These are phyloP conservation scores for Oryza brachyantha DNA, from an alignment of 176 grass and related monocot genomes.

Conservation along the genomic window DNA sequence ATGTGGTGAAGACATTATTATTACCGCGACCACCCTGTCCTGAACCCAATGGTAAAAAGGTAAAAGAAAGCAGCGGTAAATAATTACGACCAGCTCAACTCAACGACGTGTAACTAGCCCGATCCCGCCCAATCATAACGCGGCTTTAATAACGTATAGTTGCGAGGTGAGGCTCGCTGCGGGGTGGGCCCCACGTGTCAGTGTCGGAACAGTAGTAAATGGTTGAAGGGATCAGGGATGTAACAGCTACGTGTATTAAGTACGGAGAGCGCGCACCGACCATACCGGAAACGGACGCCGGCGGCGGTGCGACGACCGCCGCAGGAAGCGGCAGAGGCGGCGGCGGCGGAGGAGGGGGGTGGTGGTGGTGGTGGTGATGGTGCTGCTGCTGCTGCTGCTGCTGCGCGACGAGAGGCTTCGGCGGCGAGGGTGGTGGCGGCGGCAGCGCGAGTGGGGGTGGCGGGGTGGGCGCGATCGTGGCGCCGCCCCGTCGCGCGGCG, in stretches of 20 bases:
- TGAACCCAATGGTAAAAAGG: constrained; percentile 38
- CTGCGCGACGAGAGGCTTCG: constrained; percentile 20
- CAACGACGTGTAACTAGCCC: neutral
- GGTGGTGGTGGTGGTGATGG: neutral
- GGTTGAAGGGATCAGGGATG: constrained; percentile 14
- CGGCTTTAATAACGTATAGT: neutral
- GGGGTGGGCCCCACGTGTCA: constrained; percentile 10
- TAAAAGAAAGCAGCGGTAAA: constrained; percentile 35
- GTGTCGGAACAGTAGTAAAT: constrained; percentile 28
- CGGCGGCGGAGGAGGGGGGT: neutral
- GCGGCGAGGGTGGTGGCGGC: constrained; percentile 26
- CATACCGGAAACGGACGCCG: constrained; percentile 95
- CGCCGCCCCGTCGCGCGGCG: constrained; percentile 51
- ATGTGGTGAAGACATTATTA: constrained; percentile 15
- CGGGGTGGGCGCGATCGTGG: constrained; percentile 17
- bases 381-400: too few species aligned
- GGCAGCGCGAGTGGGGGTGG: constrained; percentile 26
- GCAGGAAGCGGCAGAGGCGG: constrained; percentile 10
- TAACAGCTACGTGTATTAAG: constrained; percentile 25
- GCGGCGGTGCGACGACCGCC: constrained; percentile 24
- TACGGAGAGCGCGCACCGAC: constrained; percentile 18
- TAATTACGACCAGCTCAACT: constrained; percentile 35
- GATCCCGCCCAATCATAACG: constrained; percentile 47
- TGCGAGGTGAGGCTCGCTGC: neutral
- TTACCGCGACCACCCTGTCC: constrained; percentile 1